phyloP scores from a whole-genome alignment of 2,329 filamentous ascomycete genomes.

The Tetracladium maxilliforme region DNA sequence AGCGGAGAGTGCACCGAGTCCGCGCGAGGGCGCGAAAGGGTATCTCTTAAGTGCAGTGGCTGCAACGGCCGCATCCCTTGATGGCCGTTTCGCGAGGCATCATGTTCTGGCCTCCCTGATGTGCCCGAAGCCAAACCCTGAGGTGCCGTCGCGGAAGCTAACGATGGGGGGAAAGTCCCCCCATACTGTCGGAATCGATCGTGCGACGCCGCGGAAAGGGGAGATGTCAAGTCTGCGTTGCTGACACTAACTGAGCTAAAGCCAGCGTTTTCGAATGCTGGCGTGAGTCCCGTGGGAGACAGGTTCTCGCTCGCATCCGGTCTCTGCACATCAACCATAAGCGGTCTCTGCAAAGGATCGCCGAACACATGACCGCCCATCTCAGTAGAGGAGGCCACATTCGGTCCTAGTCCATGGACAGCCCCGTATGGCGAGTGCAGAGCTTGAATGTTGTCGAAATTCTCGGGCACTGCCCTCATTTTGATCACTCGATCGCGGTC shows the following conservation, averaged over 20 bases:
- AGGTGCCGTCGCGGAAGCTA: slow-evolving; percentile 31
- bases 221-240: slow-evolving; percentile 39
- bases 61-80: slow-evolving; percentile 36
- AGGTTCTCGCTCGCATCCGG: slow-evolving; percentile 48
- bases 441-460: slow-evolving; percentile 56
- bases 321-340: slow-evolving; percentile 54
- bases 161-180: too few relatives aligned
- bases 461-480: slow-evolving; percentile 56
- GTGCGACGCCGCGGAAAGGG: slow-evolving; percentile 35
- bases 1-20: slow-evolving; percentile 44
- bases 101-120: slow-evolving; percentile 29
- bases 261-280: slow-evolving; percentile 50
- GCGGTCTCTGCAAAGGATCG: slow-evolving; percentile 44
- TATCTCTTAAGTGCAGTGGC: slow-evolving; percentile 42
- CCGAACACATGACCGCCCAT: slow-evolving; percentile 25
- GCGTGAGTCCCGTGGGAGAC: slow-evolving; percentile 51
- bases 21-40: slow-evolving; percentile 38
- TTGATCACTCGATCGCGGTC: slow-evolving; percentile 58
- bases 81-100: slow-evolving; percentile 24
- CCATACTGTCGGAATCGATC: too few relatives aligned
- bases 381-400: too few relatives aligned
- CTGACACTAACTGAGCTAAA: slow-evolving; percentile 38
- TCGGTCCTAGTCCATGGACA: slow-evolving; percentile 15
- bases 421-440: slow-evolving; percentile 54
- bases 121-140: slow-evolving; percentile 31